phyloP scores from a whole-genome alignment of 768 basidiomycete genomes.

The Lactarius hengduanensis region DNA sequence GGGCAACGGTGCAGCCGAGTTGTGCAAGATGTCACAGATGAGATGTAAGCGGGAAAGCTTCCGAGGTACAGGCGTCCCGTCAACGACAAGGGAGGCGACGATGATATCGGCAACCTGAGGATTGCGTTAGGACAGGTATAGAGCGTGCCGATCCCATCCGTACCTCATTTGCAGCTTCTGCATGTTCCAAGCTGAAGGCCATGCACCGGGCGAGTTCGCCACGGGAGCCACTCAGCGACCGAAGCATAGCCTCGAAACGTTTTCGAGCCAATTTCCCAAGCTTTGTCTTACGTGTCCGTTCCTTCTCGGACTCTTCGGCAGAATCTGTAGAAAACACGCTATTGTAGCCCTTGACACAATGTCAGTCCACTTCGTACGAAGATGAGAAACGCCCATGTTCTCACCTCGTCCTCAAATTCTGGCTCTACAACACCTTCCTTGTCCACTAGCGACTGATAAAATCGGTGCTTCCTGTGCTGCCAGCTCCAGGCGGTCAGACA shows the following conservation, averaged over 20 bases:
- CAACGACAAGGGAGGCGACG: conserved; percentile 82
- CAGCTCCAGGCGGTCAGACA: conserved; percentile 5
- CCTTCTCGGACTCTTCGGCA: conserved; percentile 89
- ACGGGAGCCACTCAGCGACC: conserved; percentile 79
- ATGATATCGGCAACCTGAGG: conserved; percentile 86
- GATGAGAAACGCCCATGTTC: not conserved
- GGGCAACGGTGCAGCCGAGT: conserved; percentile 89
- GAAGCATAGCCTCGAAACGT: conserved; percentile 88
- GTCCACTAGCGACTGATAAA: conserved; percentile 67
- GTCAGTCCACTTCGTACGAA: not conserved
- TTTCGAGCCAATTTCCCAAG: conserved; percentile 78
- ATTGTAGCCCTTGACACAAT: conserved; percentile 67
- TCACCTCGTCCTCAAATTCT: conserved; percentile 80
- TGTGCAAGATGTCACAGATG: conserved; percentile 97
- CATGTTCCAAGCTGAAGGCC: conserved; percentile 96
- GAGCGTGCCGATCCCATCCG: conserved; percentile 20
- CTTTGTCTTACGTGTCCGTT: conserved; percentile 70
- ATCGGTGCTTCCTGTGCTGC: conserved; percentile 70
- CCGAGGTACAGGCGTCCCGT: conserved; percentile 94
- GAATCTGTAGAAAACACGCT: conserved; percentile 91
- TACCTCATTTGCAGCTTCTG: conserved; percentile 93
- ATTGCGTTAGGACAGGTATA: conserved; percentile 1
- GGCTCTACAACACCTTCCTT: conserved; percentile 53
- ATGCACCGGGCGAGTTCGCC: conserved; percentile 93
- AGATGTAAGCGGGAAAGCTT: conserved; percentile 94